phyloP scores from a whole-genome alignment of 768 basidiomycete genomes.

The Tephrocybe sp. region DNA sequence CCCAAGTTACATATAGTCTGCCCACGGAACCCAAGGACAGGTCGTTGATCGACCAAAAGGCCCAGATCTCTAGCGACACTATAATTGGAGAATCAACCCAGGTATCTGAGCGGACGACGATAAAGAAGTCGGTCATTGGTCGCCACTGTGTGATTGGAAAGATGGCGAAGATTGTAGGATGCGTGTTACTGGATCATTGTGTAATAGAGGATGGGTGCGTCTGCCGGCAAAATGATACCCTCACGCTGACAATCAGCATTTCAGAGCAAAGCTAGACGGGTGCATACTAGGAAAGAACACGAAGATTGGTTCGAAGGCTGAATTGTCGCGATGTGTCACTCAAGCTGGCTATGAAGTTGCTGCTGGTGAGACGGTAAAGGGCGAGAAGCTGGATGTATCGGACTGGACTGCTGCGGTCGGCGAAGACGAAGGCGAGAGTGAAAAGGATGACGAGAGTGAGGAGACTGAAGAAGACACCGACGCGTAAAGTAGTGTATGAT shows the following conservation, averaged over 20 bases:
- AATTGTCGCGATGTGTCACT: constrained; percentile 66
- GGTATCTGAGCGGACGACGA: constrained; percentile 74
- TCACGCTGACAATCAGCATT: constrained; percentile 4
- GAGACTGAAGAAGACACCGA: constrained; percentile 6
- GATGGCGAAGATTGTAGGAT: constrained; percentile 81
- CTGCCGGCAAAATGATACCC: background rate
- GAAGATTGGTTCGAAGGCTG: constrained; percentile 68
- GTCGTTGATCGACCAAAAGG: constrained; percentile 73
- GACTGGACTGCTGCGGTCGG: constrained; percentile 20
- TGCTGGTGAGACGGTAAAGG: constrained; percentile 32
- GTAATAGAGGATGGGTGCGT: constrained; percentile 83
- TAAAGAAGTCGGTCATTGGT: constrained; percentile 81
- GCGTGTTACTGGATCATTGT: constrained; percentile 87
- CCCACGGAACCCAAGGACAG: constrained; percentile 64
- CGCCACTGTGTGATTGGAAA: constrained; percentile 84
- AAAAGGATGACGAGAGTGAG: background rate
- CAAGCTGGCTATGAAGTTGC: constrained; percentile 78
- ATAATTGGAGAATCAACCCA: constrained; percentile 82
- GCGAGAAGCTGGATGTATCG: constrained; percentile 22
- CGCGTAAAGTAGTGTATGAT: constrained; percentile 11
- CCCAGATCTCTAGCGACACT: constrained; percentile 82
- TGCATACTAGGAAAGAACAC: constrained; percentile 78
- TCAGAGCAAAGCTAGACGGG: constrained; percentile 73
- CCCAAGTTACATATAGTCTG: constrained; percentile 48
- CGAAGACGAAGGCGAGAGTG: constrained; percentile 6